Evolutionary conservation across 352 stramenopile genomes (phyloP), one percentile per base, ranked within the genome.

Genomic region (Globisporangium echinulatum): DNA sequence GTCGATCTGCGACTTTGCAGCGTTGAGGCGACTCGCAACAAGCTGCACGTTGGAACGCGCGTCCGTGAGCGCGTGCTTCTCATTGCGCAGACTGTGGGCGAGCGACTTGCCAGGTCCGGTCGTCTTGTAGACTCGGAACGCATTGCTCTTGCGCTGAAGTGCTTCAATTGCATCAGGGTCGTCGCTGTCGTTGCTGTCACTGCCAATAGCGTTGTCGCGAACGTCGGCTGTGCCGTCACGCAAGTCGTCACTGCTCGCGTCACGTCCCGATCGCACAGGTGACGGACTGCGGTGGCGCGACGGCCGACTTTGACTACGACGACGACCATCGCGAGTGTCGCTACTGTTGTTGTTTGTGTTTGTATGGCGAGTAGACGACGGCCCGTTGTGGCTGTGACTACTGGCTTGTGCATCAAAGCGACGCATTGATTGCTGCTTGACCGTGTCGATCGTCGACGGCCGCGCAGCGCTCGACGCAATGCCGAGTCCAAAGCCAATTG

Each of bases 1-100:
- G 54, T 97, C 87, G 49, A 96, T 96, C 49, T 82, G 68, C 4
- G 59, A 48, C 56, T 97, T 97, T 36, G 77, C 72, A 6, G 61
- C 70, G 58, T 97, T 96, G n/a, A 96, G 63, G 14, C 82, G 71
- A 14, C 54, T 69, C 15, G 83, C 82, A 14, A 94, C 62, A 54
- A 91, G 73, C 46, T 91, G 89, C 13, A 88, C 72, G 5, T 77
- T 79, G 40, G 90, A 79, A 53, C 90, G 92, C 2, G 70, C 65
- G 52, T 88, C 82, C 48, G 88, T 82, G 0, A 92, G 58, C 51
- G 86, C 82, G 55, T 83, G 72, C 58, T 97, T 96, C 38, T 87
- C 81, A 8, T 83, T 73, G 25, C 87, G 74, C 5, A 93, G 62
- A 49, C 54, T 81, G 6, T 74, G 68, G 38, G 87, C 54, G 13